Conservation (phyloP, 2,329 filamentous ascomycete genomes). For the Aspergillus chevalieri region DNA sequence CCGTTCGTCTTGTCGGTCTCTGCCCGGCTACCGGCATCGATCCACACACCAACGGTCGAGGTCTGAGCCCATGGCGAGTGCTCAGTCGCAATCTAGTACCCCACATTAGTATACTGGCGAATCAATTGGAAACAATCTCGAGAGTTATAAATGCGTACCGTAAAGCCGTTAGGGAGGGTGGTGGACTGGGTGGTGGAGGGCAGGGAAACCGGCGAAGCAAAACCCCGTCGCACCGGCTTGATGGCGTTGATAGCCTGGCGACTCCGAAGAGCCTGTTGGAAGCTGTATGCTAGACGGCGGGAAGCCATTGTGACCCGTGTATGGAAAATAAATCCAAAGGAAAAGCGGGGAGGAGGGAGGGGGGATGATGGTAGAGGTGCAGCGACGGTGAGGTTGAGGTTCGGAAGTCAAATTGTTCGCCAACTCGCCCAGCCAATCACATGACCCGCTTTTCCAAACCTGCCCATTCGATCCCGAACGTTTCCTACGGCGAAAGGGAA, state of each 20-base stretch:
- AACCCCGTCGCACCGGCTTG: constrained; percentile 72
- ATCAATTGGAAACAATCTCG: constrained; percentile 11
- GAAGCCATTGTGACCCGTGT: constrained; percentile 68
- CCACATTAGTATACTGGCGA: constrained; percentile 23
- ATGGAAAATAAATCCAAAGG: constrained; percentile 33
- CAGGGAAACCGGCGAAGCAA: constrained; percentile 72
- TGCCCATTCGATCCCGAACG: constrained; percentile 28
- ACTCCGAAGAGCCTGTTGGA: constrained; percentile 82
- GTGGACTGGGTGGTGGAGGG: constrained; percentile 87
- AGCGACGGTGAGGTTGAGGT: constrained; percentile 34
- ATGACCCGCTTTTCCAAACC: constrained; percentile 38
- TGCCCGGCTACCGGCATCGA: constrained; percentile 95
- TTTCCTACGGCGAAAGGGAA: constrained; percentile 18
- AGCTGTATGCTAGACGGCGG: constrained; percentile 91
- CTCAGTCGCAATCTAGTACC: constrained; percentile 81
- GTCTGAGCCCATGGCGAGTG: constrained; percentile 98
- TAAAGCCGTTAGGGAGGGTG: constrained; percentile 95
- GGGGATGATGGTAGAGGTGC: constrained; percentile 32
- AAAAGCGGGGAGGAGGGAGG: constrained; percentile 48
- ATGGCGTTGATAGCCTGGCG: constrained; percentile 76
- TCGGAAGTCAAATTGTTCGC: constrained; percentile 43
- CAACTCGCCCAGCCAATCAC: constrained; percentile 37
- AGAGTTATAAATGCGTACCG: constrained; percentile 51
- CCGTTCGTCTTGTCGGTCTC: constrained; percentile 99
- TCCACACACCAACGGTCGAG: constrained; percentile 97